These are phyloP conservation scores for Wickerhamiella bombiphila DNA, from an alignment of 805 yeast genomes.

Conservation along the genomic window DNA sequence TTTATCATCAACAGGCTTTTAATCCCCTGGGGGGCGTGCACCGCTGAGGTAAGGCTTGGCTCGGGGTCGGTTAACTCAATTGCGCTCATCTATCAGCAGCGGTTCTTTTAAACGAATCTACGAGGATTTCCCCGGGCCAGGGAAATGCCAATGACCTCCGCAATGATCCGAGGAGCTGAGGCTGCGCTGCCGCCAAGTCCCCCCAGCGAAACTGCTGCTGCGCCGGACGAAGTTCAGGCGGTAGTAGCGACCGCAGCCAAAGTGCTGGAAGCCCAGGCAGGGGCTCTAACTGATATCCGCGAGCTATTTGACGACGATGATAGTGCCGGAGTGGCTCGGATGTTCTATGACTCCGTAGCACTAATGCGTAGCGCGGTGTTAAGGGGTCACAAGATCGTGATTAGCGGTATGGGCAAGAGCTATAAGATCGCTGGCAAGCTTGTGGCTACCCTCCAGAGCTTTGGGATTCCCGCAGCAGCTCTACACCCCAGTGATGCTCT, in stretches of 20 bases:
- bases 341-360: constrained; percentile 21
- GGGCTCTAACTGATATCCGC: constrained; percentile 23
- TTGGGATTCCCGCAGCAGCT: constrained; percentile 50
- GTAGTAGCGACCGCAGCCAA: constrained; percentile 29
- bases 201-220: not conserved
- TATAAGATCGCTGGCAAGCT: constrained; percentile 63
- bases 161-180: too few species aligned
- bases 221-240: constrained; percentile 24
- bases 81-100: too few species aligned
- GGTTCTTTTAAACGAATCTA: too few species aligned
- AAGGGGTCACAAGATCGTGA: constrained; percentile 51
- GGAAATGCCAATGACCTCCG: too few species aligned
- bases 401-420: constrained; percentile 78
- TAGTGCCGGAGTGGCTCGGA: constrained; percentile 14
- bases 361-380: constrained; percentile 28
- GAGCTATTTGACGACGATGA: constrained; percentile 13
- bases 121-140: too few species aligned
- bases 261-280: constrained; percentile 25
- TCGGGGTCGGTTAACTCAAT: too few species aligned
- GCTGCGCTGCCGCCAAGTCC: not conserved
- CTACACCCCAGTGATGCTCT: constrained; percentile 80
- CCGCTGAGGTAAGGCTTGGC: too few species aligned
- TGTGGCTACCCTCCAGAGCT: constrained; percentile 70
- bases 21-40: too few species aligned
- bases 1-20: too few species aligned